Evolutionary conservation across 1,284 basidiomycete genomes (phyloP).

Genomic region (Dichomitus squalens): DNA sequence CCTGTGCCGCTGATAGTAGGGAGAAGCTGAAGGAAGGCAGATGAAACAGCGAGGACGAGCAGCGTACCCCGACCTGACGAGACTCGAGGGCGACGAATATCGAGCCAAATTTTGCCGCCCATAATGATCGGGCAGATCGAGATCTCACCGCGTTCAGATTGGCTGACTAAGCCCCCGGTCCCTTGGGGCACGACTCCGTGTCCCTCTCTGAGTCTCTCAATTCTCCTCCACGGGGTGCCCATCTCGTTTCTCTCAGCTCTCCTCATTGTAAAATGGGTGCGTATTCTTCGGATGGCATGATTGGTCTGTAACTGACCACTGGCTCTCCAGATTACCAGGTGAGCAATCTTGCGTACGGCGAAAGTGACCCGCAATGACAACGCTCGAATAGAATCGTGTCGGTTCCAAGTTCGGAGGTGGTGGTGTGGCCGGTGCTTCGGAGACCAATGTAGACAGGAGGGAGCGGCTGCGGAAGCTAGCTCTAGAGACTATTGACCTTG

Average conservation of each 20-base stretch:
- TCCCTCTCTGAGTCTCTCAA: not conserved
- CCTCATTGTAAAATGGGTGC: not conserved
- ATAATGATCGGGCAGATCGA: slow-evolving; percentile 20
- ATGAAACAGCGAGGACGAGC: not conserved
- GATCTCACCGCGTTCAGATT: no score
- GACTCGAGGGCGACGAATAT: not conserved
- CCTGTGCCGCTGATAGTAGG: no score
- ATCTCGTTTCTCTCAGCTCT: not conserved
- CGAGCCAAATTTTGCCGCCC: slow-evolving; percentile 26
- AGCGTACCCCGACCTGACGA: not conserved
- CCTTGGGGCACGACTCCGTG: no score
- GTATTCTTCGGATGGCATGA: no score
- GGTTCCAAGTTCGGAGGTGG: slow-evolving; percentile 96
- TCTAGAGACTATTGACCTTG: slow-evolving; percentile 94
- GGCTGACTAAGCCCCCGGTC: slow-evolving; percentile 15
- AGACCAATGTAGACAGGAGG: slow-evolving; percentile 93
- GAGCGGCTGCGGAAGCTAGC: slow-evolving; percentile 96
- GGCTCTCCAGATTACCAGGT: slow-evolving; percentile 48
- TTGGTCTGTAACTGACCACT: no score
- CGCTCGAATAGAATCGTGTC: slow-evolving; percentile 77
- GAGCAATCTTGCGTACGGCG: not conserved
- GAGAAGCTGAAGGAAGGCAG: not conserved
- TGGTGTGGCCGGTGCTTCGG: slow-evolving; percentile 90
- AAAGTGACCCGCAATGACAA: slow-evolving; percentile 3
- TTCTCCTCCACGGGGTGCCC: not conserved